Evolutionary conservation across 805 yeast species (phyloP), one percentile per base, ranked within the genome.

Genomic region (Barnettozyma siamensis): DNA sequence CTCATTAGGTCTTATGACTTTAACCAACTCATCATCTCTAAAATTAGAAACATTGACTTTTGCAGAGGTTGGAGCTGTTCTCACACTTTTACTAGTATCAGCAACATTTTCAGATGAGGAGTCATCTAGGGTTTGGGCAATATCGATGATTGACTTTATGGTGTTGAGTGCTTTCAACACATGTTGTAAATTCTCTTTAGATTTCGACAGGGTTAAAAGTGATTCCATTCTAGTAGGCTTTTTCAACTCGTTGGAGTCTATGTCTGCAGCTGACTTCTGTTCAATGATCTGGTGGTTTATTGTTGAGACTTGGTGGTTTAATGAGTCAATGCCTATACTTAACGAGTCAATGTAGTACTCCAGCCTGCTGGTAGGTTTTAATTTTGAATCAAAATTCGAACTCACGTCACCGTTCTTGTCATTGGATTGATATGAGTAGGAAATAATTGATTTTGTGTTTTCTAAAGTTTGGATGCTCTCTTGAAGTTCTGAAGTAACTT

Each of bases 261-360:
- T 7, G 12, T 23, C 9, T 16, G 36, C 6, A 12, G 5, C 21
- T 23, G 18, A 7, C 12, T 23, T 13, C 9, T 15, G 13, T 20
- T 23, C 17, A 12, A 11, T 26, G 29, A 26, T 16, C 17, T 27
- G 31, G 2, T 20, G 15, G 15, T 28, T 33, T 6, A 51, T 42
- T 5, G 55, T 55, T 0, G 45, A 43, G 17, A 79, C 53, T 42
- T 78, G 80, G 6, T 68, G 65, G 35, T 76, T 72, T 31, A 83
- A 56, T 3, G 84, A 67, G 33, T 73, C 67, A 19, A 81, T 73
- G 0, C 87, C 73, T 39, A 77, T 73, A 13, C 75, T 69, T 35
- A 83, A 59, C 1, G 80, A 73, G 33, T 79, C 83, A 33, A 79
- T 62, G 54, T 81, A 82, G 57, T 82, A 82, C 48, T 81, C 83